Evolutionary conservation across 2,329 filamentous ascomycete species (phyloP).

Genomic region (Rutstroemia sp.): DNA sequence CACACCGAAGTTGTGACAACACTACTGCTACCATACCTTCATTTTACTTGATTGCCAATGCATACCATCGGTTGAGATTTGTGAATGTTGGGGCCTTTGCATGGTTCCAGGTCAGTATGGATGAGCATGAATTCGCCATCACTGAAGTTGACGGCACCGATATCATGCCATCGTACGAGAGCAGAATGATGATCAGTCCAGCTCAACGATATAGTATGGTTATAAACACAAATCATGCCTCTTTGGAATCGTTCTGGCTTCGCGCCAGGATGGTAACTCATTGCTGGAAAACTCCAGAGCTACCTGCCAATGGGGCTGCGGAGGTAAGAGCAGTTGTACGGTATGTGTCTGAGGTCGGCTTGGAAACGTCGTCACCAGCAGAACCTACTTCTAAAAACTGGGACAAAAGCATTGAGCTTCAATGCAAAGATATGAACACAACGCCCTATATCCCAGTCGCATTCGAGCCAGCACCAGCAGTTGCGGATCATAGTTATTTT

Average conservation of each 20-base stretch:
- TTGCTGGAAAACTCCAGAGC: constrained; percentile 48
- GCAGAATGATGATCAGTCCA: constrained; percentile 57
- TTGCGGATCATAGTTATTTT: constrained; percentile 46
- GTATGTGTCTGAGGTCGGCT: constrained; percentile 30
- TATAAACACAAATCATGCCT: constrained; percentile 50
- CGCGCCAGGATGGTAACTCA: constrained; percentile 53
- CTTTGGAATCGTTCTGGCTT: constrained; percentile 52
- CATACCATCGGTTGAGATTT: constrained; percentile 58
- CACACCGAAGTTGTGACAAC: constrained; percentile 38
- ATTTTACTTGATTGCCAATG: constrained; percentile 43
- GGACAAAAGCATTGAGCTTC: constrained; percentile 32
- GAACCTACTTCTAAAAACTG: constrained; percentile 34
- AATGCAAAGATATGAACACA: constrained; percentile 31
- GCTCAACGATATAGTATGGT: constrained; percentile 66
- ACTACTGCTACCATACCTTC: constrained; percentile 32
- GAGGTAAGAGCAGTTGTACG: constrained; percentile 43
- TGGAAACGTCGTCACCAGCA: constrained; percentile 4
- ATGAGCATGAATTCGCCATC: constrained; percentile 56
- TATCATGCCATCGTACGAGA: constrained; percentile 50
- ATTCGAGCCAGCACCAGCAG: constrained; percentile 35
- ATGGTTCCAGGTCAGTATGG: constrained; percentile 64
- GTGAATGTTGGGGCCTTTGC: constrained; percentile 66
- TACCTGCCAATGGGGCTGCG: constrained; percentile 35
- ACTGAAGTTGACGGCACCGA: constrained; percentile 66
- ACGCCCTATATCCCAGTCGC: constrained; percentile 39